phyloP scores from a whole-genome alignment of 2,329 filamentous ascomycete species.

The Leptosphaerulina australis region DNA sequence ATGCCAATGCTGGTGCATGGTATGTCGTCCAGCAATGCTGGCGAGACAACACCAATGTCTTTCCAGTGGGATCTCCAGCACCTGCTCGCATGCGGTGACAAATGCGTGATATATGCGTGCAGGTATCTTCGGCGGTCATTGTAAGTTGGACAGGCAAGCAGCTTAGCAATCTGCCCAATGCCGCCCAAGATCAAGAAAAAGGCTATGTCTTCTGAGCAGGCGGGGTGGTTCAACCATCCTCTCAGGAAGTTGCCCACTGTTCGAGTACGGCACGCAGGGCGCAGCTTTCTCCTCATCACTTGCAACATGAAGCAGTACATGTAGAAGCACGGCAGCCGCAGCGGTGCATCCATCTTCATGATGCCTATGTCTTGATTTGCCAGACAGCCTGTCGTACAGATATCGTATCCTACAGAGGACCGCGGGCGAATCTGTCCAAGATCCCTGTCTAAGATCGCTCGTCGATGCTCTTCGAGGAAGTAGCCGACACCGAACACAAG shows the following conservation, averaged over 20 bases:
- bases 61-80: slow-evolving; percentile 45
- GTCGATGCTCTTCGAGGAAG: slow-evolving; percentile 46
- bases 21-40: slow-evolving; percentile 44
- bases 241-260: slow-evolving; percentile 40
- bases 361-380: slow-evolving; percentile 37
- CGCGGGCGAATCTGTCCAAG: slow-evolving; percentile 43
- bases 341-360: slow-evolving; percentile 38
- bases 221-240: slow-evolving; percentile 42
- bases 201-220: slow-evolving; percentile 44
- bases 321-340: slow-evolving; percentile 47
- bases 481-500: slow-evolving; percentile 47
- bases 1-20: slow-evolving; percentile 46
- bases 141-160: slow-evolving; percentile 42
- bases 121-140: slow-evolving; percentile 41
- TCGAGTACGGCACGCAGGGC: slow-evolving; percentile 37
- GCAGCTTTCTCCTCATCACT: slow-evolving; percentile 41
- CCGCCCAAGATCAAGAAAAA: slow-evolving; percentile 46
- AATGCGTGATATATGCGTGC: slow-evolving; percentile 42
- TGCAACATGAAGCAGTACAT: slow-evolving; percentile 48
- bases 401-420: slow-evolving; percentile 44
- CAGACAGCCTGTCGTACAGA: slow-evolving; percentile 42
- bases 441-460: slow-evolving; percentile 40
- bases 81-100: slow-evolving; percentile 45
- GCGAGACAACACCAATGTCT: slow-evolving; percentile 43
- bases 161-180: slow-evolving; percentile 43